A percentile compares a stretch with the other conserved stretches of the same genome.
phyloP scores from a whole-genome alignment of 306 rosid genomes.

The Glycine soja region DNA sequence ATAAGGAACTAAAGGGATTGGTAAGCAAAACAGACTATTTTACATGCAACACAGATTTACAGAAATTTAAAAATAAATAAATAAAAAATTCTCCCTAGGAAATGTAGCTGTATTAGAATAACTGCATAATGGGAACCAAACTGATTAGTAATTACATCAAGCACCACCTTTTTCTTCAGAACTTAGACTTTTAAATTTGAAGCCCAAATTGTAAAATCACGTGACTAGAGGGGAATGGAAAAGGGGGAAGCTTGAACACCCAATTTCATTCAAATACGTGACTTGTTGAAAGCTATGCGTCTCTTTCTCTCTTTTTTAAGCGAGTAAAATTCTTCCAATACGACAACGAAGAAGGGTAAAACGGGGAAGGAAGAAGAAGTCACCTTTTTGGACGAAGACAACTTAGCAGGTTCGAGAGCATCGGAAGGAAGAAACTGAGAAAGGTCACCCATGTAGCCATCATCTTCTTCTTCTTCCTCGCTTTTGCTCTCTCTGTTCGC shows the following conservation, averaged over 20 bases:
- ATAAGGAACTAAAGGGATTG: too few species aligned
- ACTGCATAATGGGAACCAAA: conserved; percentile 8
- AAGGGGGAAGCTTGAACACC: neutral
- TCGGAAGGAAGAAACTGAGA: conserved; percentile 71
- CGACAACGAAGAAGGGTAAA: neutral
- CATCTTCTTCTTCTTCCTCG: conserved; percentile 49
- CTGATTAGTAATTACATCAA: neutral
- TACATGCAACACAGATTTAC: too few species aligned
- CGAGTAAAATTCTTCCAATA: neutral
- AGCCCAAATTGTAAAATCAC: conserved; percentile 11
- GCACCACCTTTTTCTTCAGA: neutral
- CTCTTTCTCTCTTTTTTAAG: neutral
- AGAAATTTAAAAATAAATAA: neutral
- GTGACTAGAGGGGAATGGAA: neutral
- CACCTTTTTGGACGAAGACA: conserved; percentile 56
- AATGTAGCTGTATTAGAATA: neutral
- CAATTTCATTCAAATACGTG: conserved; percentile 10
- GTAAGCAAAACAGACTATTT: too few species aligned
- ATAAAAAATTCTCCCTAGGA: neutral
- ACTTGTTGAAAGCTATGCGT: neutral
- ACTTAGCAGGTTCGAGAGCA: conserved; percentile 46
- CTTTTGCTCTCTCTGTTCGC: conserved; percentile 7
- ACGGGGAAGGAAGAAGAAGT: conserved; percentile 1
- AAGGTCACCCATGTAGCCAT: conserved; percentile 81
- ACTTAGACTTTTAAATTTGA: neutral